Base-by-base conservation (phyloP, 495 filamentous ascomycete species). In the Talaromyces trachyspermus region DNA sequence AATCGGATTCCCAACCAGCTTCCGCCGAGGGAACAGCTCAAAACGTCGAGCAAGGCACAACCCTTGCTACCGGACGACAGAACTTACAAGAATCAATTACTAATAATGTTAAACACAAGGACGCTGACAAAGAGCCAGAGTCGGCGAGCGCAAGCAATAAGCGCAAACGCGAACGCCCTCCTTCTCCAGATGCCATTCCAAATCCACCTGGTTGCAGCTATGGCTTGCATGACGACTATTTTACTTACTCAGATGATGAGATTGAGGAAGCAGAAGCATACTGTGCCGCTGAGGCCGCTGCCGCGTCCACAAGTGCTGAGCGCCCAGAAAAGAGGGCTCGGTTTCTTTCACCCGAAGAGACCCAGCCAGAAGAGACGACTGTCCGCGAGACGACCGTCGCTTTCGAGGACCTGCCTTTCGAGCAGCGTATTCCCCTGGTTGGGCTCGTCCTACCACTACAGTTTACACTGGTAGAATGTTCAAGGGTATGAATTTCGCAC, bases 121-220 rank as follows among this genome's bases (percentile, higher is more conserved):
- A 46, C 18, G 30, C 44, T 36, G 27, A 46, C 29, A 24, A n/a
- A 14, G 3, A 46, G 22, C 11, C 29, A 37, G 44, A 46, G 10
- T 10, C 44, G 26, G 10, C 8, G 9, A 24, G n/a, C 5, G 32
- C n/a, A 35, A 14, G 27, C 14, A 20, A 25, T 12, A 46, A 46
- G 25, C 66, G 71, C 43, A 69, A 69, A 52, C 63, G 63, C 7
- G 41, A 43, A n/a, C n/a, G n/a, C n/a, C n/a, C n/a, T n/a, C 52
- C 58, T 2, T 71, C 69, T 23, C 71, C 71, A 14, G 66, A 70
- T 45, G 52, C 60, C 1, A 75, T 74, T 37, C 70, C 71, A 0
- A 71, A 72, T 49, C 71, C 71, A 10, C 40, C 50, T 15, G 68
- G 62, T 14, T 64, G 57, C 23, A 69, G 70, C 32, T 75, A 69